Conservation (phyloP, 495 filamentous ascomycete species). For the Podospora sp. region DNA sequence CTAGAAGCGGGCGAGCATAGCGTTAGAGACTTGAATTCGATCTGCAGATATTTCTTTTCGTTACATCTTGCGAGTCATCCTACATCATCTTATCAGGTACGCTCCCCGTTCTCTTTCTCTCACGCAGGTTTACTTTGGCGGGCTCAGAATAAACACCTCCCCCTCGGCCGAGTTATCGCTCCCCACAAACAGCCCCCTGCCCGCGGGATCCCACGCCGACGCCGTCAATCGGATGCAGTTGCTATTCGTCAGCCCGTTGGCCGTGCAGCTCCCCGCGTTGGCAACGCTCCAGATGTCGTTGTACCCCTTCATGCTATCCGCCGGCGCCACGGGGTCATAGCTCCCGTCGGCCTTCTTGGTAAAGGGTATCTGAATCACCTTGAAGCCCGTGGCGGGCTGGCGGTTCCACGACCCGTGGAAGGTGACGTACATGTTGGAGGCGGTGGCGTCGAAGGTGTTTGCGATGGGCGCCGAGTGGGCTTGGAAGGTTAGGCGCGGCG, state of each 20-base stretch:
- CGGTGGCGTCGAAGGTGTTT: conserved; percentile 49
- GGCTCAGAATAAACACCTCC: conserved; percentile 44
- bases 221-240: conserved; percentile 44
- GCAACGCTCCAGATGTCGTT: conserved; percentile 39
- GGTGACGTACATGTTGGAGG: conserved; percentile 58
- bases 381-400: conserved; percentile 42
- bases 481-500: conserved; percentile 56
- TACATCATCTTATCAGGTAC: background rate
- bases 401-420: conserved; percentile 65
- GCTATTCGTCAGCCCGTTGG: conserved; percentile 42
- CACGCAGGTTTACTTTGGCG: conserved; percentile 17
- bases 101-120: background rate
- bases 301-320: conserved; percentile 41
- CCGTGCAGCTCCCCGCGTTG: conserved; percentile 41
- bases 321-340: conserved; percentile 44
- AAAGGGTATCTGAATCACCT: conserved; percentile 46
- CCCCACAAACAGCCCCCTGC: conserved; percentile 43
- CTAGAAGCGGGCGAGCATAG: background rate
- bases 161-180: conserved; percentile 48
- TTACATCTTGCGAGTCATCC: too few species aligned
- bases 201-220: conserved; percentile 41
- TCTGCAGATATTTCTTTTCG: too few species aligned
- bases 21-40: background rate
- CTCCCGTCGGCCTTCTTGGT: conserved; percentile 32
- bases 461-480: conserved; percentile 63